phyloP scores from a whole-genome alignment of 2,329 filamentous ascomycete species.

The Aspergillus tanneri region DNA sequence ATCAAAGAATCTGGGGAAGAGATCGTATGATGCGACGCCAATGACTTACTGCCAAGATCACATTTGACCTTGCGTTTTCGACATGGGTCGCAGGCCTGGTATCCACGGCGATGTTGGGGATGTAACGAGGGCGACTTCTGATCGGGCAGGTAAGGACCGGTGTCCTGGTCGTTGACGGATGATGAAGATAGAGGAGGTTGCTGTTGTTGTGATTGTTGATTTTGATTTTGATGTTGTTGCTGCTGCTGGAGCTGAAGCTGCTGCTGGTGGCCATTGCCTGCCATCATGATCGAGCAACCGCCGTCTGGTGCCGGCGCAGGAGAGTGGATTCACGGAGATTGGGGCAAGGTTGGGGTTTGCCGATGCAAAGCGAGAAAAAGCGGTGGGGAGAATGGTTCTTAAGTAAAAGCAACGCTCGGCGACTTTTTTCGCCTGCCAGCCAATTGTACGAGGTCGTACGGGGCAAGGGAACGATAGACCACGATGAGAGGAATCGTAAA shows the following conservation, averaged over 20 bases:
- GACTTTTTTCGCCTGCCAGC: not conserved
- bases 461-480: not conserved
- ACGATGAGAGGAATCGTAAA: not conserved
- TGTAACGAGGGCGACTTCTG: conserved; percentile 34
- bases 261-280: conserved; percentile 16
- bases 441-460: not conserved
- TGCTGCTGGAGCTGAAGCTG: not conserved
- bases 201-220: not conserved
- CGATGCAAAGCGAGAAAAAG: conserved; percentile 43
- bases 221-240: not conserved
- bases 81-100: conserved; percentile 51
- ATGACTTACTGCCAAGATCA: conserved; percentile 46
- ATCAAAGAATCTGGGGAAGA: conserved; percentile 4
- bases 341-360: conserved; percentile 26
- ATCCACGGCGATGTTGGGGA: conserved; percentile 47
- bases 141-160: conserved; percentile 18
- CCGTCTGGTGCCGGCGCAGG: conserved; percentile 18
- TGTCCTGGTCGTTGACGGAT: conserved; percentile 9
- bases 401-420: conserved; percentile 16
- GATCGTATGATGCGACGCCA: conserved; percentile 4
- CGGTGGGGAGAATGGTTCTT: conserved; percentile 30
- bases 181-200: too few relatives aligned
- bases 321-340: conserved; percentile 19
- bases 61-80: conserved; percentile 52
- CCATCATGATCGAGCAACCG: conserved; percentile 20